phyloP scores from a whole-genome alignment of 352 stramenopile genomes.

The Phytophthora pluvialis region DNA sequence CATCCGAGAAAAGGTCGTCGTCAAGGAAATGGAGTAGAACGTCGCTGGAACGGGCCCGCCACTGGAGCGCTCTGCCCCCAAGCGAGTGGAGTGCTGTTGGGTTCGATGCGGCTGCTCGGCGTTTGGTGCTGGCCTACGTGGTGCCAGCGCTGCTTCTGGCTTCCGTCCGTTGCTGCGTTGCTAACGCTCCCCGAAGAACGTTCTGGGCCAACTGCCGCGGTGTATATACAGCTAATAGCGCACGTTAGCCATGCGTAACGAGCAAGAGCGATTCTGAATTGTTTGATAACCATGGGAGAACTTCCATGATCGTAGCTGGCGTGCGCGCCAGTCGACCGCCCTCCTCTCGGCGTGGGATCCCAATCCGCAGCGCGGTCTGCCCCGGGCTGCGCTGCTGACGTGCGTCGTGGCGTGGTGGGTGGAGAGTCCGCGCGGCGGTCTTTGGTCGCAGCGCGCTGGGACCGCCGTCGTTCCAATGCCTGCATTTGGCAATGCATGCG shows the following conservation, averaged over 20 bases:
- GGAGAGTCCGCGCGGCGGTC: constrained; percentile 16
- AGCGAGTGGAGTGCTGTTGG: constrained; percentile 5
- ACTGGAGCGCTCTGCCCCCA: background rate
- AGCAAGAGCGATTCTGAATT: constrained; percentile 22
- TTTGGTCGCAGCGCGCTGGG: constrained; percentile 14
- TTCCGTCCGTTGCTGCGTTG: constrained; percentile 22
- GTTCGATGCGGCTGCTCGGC: constrained; percentile 1
- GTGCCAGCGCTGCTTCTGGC: constrained; percentile 17
- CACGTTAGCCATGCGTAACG: constrained; percentile 21
- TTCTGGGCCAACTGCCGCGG: constrained; percentile 21
- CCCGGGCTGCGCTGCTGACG: constrained; percentile 19
- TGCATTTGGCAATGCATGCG: constrained; percentile 1
- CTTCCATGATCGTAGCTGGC: constrained; percentile 31
- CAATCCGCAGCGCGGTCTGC: constrained; percentile 13
- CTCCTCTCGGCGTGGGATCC: constrained; percentile 14
- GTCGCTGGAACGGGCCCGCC: constrained; percentile 13
- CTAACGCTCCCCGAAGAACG: constrained; percentile 30
- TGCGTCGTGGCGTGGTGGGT: constrained; percentile 36
- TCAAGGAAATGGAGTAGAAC: constrained; percentile 83
- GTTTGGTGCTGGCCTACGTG: constrained; percentile 9
- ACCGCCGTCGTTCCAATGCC: constrained; percentile 24
- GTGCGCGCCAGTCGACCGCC: constrained; percentile 17
- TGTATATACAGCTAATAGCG: constrained; percentile 27
- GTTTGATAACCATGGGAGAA: constrained; percentile 35
- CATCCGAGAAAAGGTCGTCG: constrained; percentile 76